Percentiles rank a stretch among this genome's conserved stretches.
These are phyloP conservation scores for Mycocentrospora acerina DNA, from an alignment of 2,329 filamentous ascomycete species.

Conservation along the genomic window DNA sequence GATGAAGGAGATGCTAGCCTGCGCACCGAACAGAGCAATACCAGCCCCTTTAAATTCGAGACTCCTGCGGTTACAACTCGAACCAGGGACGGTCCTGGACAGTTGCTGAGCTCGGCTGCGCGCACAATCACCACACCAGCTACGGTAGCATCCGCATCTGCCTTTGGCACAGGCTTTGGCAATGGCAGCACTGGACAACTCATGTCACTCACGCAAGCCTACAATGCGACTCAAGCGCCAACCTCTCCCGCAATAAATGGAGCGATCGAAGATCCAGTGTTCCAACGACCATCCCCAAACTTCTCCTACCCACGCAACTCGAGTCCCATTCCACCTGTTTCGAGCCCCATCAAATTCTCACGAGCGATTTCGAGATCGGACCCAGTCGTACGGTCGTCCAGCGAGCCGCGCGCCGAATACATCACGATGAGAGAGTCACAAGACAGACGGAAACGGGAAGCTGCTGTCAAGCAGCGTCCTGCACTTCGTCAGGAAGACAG, in stretches of 20 bases:
- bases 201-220: slow-evolving; percentile 50
- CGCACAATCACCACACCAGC: slow-evolving; percentile 45
- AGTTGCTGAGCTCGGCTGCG: slow-evolving; percentile 43
- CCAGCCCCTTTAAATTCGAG: slow-evolving; percentile 41
- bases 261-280: slow-evolving; percentile 46
- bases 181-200: slow-evolving; percentile 21
- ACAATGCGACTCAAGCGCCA: slow-evolving; percentile 48
- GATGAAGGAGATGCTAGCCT: slow-evolving; percentile 25
- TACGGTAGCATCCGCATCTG: slow-evolving; percentile 36
- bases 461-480: slow-evolving; percentile 12
- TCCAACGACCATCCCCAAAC: slow-evolving; percentile 50
- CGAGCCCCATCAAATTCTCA: slow-evolving; percentile 42
- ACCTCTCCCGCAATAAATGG: slow-evolving; percentile 46
- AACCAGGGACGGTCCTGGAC: slow-evolving; percentile 43
- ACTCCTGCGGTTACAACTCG: slow-evolving; percentile 46
- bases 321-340: slow-evolving; percentile 39
- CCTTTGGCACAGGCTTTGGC: slow-evolving; percentile 28
- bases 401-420: slow-evolving; percentile 47
- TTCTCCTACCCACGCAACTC: slow-evolving; percentile 38
- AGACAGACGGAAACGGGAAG: slow-evolving; percentile 34
- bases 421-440: slow-evolving; percentile 49
- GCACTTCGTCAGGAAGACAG: slow-evolving; percentile 27
- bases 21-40: slow-evolving; percentile 19
- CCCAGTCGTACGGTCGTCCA: slow-evolving; percentile 31
- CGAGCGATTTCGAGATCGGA: slow-evolving; percentile 20